Evolutionary conservation across 1,139 yeast genomes (phyloP), one percentile per base, ranked within the genome.

Genomic region (Magnusiomyces magnusii): DNA sequence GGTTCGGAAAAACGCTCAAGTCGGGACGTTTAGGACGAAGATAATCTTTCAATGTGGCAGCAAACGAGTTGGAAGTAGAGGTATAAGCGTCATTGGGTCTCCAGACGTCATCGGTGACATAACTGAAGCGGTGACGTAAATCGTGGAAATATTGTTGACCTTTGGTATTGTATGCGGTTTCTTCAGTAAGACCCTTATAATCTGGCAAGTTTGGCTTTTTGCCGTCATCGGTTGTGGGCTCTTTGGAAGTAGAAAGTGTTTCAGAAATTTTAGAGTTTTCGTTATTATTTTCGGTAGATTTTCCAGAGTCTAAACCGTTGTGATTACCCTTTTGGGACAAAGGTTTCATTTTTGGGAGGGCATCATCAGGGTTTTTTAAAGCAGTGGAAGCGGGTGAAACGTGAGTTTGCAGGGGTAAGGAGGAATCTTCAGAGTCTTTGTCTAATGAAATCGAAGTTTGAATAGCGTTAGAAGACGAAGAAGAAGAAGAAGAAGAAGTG

Each of bases 51-150:
- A 36, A 23, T 3, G 10, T 15, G 3, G 47, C 24, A 2, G n/a
- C 15, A 3, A 23, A 17, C 2, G 21, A 17, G 13, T 51, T 51
- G 47, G 23, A 24, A 17, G 47, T 24, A 15, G 54, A 13, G 9
- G 13, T 39, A 47, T 54, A 60, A 9, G 56, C 47, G 15, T 54
- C 59, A 25, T 51, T 13, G 1, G 57, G 56, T 41, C 63, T 49
- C 64, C 64, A 62, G 5, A 59, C 58, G 31, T 59, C 61, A n/a
- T 55, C 47, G 19, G 44, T 51, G 10, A 51, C 54, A 21, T 31
- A 51, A 7, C 47, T 21, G 54, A 36, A 31, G 19, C 54, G 31
- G 17, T 39, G n/a, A 17, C 19, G 2, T 19, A 23, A 28, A 2
- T 19, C 28, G 28, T 51, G 54, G 27, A 47, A 47, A 27, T 47